A percentile compares a stretch with the other conserved stretches of the same genome.
phyloP scores from a whole-genome alignment of 768 basidiomycete species.

The Basidioascus undulatus region DNA sequence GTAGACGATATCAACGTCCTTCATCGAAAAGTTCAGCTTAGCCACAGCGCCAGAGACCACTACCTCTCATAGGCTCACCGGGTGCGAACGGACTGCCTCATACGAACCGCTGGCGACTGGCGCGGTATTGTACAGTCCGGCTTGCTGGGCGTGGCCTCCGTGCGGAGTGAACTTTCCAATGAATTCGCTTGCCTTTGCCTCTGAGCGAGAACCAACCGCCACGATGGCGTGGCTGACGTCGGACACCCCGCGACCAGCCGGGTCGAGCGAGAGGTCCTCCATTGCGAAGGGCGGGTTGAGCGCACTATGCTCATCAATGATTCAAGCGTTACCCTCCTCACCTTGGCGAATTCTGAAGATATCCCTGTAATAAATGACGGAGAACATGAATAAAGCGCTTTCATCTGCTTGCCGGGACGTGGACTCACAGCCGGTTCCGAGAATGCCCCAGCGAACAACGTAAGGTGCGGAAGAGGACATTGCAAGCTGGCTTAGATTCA shows the following conservation, averaged over 20 bases:
- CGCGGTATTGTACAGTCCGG: constrained; percentile 9
- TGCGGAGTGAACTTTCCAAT: constrained; percentile 12
- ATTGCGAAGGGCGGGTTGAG: too few species aligned
- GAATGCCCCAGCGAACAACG: constrained; percentile 5
- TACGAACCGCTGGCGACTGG: constrained; percentile 15
- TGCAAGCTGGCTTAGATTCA: too few species aligned
- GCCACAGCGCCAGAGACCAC: constrained; percentile 10
- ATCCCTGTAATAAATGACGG: constrained; percentile 3
- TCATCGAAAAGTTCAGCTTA: not conserved
- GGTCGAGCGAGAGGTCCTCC: constrained; percentile 12
- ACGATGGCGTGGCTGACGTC: constrained; percentile 17
- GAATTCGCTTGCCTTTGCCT: constrained; percentile 14
- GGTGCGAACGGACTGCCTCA: constrained; percentile 11
- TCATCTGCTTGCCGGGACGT: not conserved
- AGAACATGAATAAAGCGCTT: too few species aligned
- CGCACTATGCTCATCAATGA: not conserved
- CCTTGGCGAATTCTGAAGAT: constrained; percentile 1
- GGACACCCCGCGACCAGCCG: constrained; percentile 6
- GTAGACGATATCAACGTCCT: constrained; percentile 18
- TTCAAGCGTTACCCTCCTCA: not conserved
- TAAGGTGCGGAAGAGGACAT: not conserved
- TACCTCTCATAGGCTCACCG: too few species aligned
- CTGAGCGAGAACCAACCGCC: constrained; percentile 14
- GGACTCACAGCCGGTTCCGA: constrained; percentile 1
- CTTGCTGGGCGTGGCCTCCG: constrained; percentile 12